A percentile compares a stretch with the other conserved stretches of the same genome.
These are phyloP conservation scores for Pseudodiploospora longispora DNA, from an alignment of 2,329 filamentous ascomycete genomes.

Conservation along the genomic window DNA sequence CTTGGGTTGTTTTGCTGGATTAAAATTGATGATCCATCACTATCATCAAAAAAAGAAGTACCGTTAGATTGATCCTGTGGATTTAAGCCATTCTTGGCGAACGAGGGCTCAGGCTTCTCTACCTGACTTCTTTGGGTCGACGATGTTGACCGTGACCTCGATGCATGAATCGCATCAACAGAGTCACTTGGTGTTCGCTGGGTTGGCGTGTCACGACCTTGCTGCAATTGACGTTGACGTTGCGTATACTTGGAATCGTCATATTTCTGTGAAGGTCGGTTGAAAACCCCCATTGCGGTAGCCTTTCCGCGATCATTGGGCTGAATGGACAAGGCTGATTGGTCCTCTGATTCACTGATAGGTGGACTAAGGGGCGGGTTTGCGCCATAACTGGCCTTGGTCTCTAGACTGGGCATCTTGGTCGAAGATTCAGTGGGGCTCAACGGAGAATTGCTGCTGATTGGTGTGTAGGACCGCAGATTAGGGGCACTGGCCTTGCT, in stretches of 20 bases:
- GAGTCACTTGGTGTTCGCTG: constrained; percentile 38
- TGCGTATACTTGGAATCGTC: constrained; percentile 81
- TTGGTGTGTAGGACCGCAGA: constrained; percentile 50
- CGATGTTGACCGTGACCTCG: constrained; percentile 39
- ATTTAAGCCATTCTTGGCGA: constrained; percentile 20
- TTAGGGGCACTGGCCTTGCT: constrained; percentile 61
- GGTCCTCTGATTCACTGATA: constrained; percentile 65
- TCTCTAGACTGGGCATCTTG: constrained; percentile 26
- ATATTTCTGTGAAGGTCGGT: constrained; percentile 67
- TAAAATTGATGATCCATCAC: constrained; percentile 27
- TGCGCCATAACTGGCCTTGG: constrained; percentile 23
- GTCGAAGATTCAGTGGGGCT: constrained; percentile 28
- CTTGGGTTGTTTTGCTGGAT: constrained; percentile 6
- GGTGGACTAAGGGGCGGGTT: constrained; percentile 42
- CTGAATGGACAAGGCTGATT: constrained; percentile 55
- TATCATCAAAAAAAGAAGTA: constrained; percentile 37
- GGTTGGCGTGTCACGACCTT: constrained; percentile 58
- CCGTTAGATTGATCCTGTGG: constrained; percentile 24
- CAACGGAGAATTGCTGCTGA: constrained; percentile 31
- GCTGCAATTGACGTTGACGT: constrained; percentile 71
- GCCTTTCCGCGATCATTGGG: constrained; percentile 75
- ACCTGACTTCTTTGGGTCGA: constrained; percentile 30
- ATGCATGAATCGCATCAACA: constrained; percentile 25
- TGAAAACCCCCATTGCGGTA: constrained; percentile 56
- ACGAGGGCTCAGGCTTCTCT: constrained; percentile 24